Conservation (phyloP, 1,284 basidiomycete species). For the Irpex sp. region DNA sequence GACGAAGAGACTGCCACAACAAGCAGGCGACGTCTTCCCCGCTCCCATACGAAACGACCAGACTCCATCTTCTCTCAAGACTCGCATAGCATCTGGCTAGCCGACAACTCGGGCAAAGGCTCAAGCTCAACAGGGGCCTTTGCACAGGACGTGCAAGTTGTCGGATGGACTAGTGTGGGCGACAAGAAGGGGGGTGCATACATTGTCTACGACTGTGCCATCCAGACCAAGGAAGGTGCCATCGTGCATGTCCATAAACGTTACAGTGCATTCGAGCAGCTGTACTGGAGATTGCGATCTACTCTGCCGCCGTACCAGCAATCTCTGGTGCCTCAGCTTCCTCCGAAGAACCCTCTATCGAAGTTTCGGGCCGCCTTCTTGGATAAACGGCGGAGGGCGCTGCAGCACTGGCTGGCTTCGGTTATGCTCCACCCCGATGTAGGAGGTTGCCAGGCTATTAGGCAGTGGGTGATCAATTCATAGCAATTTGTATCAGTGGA, state of each 20-base stretch:
- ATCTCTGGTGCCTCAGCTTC: constrained; percentile 55
- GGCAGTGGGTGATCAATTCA: constrained; percentile 62
- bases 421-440: constrained; percentile 72
- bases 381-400: constrained; percentile 57
- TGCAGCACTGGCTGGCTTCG: constrained; percentile 66
- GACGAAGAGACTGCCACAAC: constrained; percentile 2
- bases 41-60: background rate
- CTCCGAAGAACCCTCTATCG: constrained; percentile 67
- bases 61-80: constrained; percentile 12
- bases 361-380: constrained; percentile 69
- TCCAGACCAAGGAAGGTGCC: constrained; percentile 63
- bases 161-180: constrained; percentile 67
- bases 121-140: constrained; percentile 38
- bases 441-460: constrained; percentile 57
- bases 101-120: constrained; percentile 47
- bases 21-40: constrained; percentile 1
- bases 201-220: constrained; percentile 62
- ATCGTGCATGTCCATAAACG: constrained; percentile 66
- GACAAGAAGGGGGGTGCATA: constrained; percentile 59
- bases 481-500: background rate
- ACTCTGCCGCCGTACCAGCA: constrained; percentile 52
- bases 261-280: constrained; percentile 64
- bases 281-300: constrained; percentile 46
- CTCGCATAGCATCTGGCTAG: constrained; percentile 51
- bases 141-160: constrained; percentile 57